Conservation (phyloP, 441 rosid species). For the Gossypium gossypioides region DNA sequence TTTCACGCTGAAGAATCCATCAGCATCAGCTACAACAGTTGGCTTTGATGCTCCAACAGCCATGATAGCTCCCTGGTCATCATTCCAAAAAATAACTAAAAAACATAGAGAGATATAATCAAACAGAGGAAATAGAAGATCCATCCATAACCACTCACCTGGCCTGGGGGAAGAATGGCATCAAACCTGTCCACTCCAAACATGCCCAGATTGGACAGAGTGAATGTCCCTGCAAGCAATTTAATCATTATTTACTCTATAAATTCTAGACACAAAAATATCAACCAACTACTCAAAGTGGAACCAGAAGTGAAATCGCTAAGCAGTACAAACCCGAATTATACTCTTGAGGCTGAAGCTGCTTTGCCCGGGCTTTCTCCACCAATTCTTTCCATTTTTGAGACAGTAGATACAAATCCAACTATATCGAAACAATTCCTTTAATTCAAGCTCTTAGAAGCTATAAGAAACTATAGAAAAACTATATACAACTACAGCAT, state of each 20-base stretch:
- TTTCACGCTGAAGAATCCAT: conserved; percentile 83
- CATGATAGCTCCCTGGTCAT: conserved; percentile 89
- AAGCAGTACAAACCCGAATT: conserved; percentile 58
- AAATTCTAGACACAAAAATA: background rate
- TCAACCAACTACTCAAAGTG: background rate
- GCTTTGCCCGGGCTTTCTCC: conserved; percentile 78
- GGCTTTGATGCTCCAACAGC: conserved; percentile 98
- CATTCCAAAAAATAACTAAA: conserved; percentile 16
- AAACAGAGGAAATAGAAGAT: background rate
- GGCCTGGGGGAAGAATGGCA: conserved; percentile 97
- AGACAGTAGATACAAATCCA: conserved; percentile 81
- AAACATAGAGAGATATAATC: conserved; percentile 10
- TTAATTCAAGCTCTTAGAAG: conserved; percentile 1
- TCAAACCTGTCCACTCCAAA: conserved; percentile 92
- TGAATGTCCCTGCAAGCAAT: conserved; percentile 69
- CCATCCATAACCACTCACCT: conserved; percentile 32
- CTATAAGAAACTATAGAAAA: background rate
- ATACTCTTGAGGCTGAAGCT: conserved; percentile 87
- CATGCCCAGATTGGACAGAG: conserved; percentile 89
- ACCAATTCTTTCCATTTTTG: conserved; percentile 97
- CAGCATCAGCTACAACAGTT: conserved; percentile 69
- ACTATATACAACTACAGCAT: conserved; percentile 8
- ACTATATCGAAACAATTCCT: conserved; percentile 31
- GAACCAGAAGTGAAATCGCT: background rate
- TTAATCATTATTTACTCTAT: conserved; percentile 5